phyloP scores from a whole-genome alignment of 1,284 basidiomycete genomes.

The Trichosporon asahii region DNA sequence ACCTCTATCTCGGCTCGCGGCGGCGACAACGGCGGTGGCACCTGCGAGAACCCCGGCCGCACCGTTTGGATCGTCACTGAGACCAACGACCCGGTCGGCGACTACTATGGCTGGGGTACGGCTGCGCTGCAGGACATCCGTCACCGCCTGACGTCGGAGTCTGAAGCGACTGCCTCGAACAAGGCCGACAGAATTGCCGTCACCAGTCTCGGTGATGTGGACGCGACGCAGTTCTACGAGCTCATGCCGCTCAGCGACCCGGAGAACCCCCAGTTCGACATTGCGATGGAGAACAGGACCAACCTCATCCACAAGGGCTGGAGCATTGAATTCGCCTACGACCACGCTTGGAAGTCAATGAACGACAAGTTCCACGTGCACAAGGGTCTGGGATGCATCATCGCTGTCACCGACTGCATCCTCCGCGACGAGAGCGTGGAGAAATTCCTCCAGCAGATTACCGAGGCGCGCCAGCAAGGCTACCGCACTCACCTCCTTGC shows the following conservation, averaged over 20 bases:
- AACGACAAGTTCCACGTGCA: no score
- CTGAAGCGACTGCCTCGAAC: slow-evolving; percentile 1
- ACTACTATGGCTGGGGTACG: slow-evolving; percentile 1
- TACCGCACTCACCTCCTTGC: no score
- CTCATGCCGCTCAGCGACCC: slow-evolving; percentile 6
- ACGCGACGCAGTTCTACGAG: no score
- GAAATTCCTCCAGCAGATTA: no score
- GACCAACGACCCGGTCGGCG: not conserved
- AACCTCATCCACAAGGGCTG: not conserved
- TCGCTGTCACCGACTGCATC: no score
- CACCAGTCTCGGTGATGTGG: not conserved
- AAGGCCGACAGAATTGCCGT: slow-evolving; percentile 14
- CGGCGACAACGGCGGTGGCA: not conserved
- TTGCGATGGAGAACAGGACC: not conserved
- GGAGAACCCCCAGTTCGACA: not conserved
- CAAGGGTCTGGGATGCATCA: no score
- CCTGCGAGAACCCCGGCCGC: slow-evolving; percentile 12
- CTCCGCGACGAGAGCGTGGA: no score
- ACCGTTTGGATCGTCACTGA: slow-evolving; percentile 11
- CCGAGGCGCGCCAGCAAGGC: no score
- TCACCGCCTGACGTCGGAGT: slow-evolving; percentile 2
- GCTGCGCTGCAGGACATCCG: not conserved
- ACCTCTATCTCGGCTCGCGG: not conserved
- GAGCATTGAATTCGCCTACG: no score
- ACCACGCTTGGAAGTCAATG: no score